phyloP scores from a whole-genome alignment of 2,329 filamentous ascomycete genomes.

The Xylariaceae sp. region DNA sequence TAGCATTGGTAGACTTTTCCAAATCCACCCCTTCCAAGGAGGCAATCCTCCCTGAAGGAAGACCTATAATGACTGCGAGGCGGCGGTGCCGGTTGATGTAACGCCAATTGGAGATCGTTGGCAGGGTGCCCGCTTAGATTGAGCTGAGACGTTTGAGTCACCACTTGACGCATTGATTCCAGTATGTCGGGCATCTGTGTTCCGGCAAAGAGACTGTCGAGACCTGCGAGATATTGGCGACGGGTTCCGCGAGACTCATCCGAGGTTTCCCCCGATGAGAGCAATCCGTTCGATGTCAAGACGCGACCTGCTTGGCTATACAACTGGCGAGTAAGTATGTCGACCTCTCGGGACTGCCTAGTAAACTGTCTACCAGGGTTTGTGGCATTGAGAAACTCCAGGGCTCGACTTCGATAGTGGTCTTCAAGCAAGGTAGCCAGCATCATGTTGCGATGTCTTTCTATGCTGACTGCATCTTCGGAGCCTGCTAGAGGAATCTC shows the following conservation, averaged over 20 bases:
- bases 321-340: slow-evolving; percentile 24
- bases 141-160: slow-evolving; percentile 22
- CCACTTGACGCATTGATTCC: slow-evolving; percentile 25
- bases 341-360: slow-evolving; percentile 28
- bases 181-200: slow-evolving; percentile 18
- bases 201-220: slow-evolving; percentile 26
- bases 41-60: slow-evolving; percentile 27
- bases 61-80: slow-evolving; percentile 28
- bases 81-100: slow-evolving; percentile 12
- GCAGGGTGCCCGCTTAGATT: slow-evolving; percentile 22
- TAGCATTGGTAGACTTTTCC: slow-evolving; percentile 32
- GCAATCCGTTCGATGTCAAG: slow-evolving; percentile 21
- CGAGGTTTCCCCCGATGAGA: slow-evolving; percentile 19
- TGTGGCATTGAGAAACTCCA: slow-evolving; percentile 28
- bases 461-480: slow-evolving; percentile 19
- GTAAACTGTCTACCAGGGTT: slow-evolving; percentile 24
- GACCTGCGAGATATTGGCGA: slow-evolving; percentile 28
- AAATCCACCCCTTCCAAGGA: slow-evolving; percentile 32
- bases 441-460: slow-evolving; percentile 32
- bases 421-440: slow-evolving; percentile 32
- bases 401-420: slow-evolving; percentile 27
- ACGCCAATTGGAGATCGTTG: slow-evolving; percentile 24
- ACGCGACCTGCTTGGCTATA: slow-evolving; percentile 26
- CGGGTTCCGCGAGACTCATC: slow-evolving; percentile 21
- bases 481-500: slow-evolving; percentile 13